Base-by-base conservation (phyloP, 116 monocot genomes). In the Zostera marina region DNA sequence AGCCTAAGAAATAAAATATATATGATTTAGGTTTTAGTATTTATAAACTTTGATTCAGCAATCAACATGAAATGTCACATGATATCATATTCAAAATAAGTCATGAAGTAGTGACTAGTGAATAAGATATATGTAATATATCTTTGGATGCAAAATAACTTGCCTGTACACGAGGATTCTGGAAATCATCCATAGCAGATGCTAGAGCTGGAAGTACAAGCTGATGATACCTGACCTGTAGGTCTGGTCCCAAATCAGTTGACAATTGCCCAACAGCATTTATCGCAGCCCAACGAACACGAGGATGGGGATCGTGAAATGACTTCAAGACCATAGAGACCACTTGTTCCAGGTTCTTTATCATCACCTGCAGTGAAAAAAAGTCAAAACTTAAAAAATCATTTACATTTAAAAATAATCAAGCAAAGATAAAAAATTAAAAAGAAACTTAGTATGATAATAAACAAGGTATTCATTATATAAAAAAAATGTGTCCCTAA, bases 231-330 rank as follows among this genome's bases (percentile, higher is more conserved):
- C 82, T 77, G 9, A 77, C 49, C 43, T 96, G 96, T 55, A 96
- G 55, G 59, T 96, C 89, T 1, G 96, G 96, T 11, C 96, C 82
- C 52, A 96, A 63, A 71, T 89, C 89, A 1, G 82, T 89, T 1
- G 96, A 96, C 43, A 96, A 63, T 70, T 96, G 96, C 47, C 96
- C 85, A 49, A 96, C 74, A 10, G 96, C 89, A 70, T 85, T 96
- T 44, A 96, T 88, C n/a, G 96, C 89, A 7, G 96, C 89, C 96
- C 96, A 96, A 9, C 88, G 67, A 12, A 88, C 96, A 44, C 96
- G 79, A 2, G 96, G 81, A 70, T 96, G 85, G 8, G 89, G 82
- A 74, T 96, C 68, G 62, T 82, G 81, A 53, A 96, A 89, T 25
- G 85, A 82, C 46, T 72, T 82, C 44, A 96, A 63, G 22, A 89